Evolutionary conservation across 1,284 basidiomycete species (phyloP).

Genomic region (Puccinia polysora): DNA sequence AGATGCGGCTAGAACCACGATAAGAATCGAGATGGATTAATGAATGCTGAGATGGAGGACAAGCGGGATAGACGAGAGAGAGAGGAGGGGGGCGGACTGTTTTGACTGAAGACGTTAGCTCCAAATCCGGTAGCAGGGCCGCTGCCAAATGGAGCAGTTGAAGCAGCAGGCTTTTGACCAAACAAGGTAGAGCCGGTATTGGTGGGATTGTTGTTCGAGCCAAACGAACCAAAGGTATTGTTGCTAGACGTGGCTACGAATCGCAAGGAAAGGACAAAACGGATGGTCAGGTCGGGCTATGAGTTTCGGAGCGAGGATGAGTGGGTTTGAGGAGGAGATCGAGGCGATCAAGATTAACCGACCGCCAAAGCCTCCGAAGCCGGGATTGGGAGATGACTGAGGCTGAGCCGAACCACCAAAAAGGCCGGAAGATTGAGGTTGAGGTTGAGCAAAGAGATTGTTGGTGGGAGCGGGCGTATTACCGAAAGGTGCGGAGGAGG

Average conservation of each 20-base stretch:
- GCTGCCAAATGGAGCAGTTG: conserved; percentile 25
- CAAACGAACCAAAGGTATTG: conserved; percentile 37
- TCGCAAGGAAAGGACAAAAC: neutral
- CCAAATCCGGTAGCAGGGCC: conserved; percentile 30
- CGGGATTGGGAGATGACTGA: conserved; percentile 24
- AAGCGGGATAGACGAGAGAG: neutral
- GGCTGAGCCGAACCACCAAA: conserved; percentile 38
- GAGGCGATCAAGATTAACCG: neutral
- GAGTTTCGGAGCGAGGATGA: neutral
- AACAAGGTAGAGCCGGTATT: conserved; percentile 24
- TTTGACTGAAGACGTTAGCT: conserved; percentile 31
- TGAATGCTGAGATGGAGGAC: neutral
- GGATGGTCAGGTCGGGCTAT: neutral
- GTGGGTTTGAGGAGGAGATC: neutral
- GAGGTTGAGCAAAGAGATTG: conserved; percentile 40
- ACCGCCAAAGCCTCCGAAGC: conserved; percentile 40
- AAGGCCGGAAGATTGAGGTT: conserved; percentile 32
- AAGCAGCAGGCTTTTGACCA: conserved; percentile 27
- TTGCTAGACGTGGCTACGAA: conserved; percentile 12
- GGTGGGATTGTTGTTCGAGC: conserved; percentile 16
- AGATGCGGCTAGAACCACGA: conserved; percentile 1
- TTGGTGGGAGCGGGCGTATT: conserved; percentile 25
- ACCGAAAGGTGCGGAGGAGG: conserved; percentile 29
- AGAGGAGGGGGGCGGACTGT: neutral
- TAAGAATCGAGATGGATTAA: conserved; percentile 2